A percentile compares a stretch with the other conserved stretches of the same genome.
Conservation (phyloP, 1,139 yeast species). For the Candida dubliniensis region DNA sequence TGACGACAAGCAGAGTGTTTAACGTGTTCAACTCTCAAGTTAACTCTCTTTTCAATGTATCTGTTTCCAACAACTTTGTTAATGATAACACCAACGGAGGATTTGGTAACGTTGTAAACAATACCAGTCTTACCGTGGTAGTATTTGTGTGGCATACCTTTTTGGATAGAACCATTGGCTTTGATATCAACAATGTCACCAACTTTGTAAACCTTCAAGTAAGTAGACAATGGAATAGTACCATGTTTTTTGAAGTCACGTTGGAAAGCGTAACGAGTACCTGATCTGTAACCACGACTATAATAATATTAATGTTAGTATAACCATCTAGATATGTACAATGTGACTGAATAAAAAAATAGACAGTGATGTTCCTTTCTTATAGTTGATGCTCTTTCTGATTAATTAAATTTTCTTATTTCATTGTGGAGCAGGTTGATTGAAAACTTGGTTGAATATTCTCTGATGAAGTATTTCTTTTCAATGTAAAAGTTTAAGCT, state of each 20-base stretch:
- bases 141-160: constrained; percentile 99
- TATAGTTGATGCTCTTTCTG: too few species aligned
- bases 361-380: background rate
- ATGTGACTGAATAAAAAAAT: background rate
- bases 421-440: too few species aligned
- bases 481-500: background rate
- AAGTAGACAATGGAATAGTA: constrained; percentile 88
- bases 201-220: constrained; percentile 96
- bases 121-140: constrained; percentile 99
- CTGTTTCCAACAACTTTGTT: constrained; percentile 99
- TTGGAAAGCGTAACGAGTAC: constrained; percentile 99
- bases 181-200: constrained; percentile 99
- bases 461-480: background rate
- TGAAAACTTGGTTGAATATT: too few species aligned
- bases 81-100: constrained; percentile 96
- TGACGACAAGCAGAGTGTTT: constrained; percentile 99
- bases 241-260: constrained; percentile 99
- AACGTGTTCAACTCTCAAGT: constrained; percentile 97
- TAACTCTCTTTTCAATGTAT: constrained; percentile 97
- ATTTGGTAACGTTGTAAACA: constrained; percentile 96
- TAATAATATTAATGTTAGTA: constrained; percentile 11
- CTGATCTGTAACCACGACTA: constrained; percentile 99
- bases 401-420: too few species aligned
- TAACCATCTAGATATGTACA: too few species aligned
- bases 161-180: constrained; percentile 98